A percentile compares a stretch with the other conserved stretches of the same genome.
Conservation (phyloP, 2,329 filamentous ascomycete genomes). For the Diaporthe aspalathi region DNA sequence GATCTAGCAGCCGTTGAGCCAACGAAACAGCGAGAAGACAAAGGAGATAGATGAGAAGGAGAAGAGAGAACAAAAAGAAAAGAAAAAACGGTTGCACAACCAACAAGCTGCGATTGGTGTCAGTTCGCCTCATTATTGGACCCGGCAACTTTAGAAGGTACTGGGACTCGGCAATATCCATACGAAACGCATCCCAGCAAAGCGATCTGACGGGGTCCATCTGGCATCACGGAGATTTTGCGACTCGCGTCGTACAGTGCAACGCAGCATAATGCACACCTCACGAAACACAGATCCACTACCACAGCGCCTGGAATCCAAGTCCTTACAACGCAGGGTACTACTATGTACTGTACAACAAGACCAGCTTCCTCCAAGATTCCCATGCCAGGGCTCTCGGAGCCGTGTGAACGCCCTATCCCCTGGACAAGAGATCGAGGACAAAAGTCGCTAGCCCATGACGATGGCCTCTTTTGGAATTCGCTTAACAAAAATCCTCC, state of each 20-base stretch:
- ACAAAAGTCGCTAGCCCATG: not conserved
- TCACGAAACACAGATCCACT: slow-evolving; percentile 24
- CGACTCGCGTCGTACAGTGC: slow-evolving; percentile 38
- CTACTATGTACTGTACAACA: no score
- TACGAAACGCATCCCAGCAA: slow-evolving; percentile 24
- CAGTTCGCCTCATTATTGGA: slow-evolving; percentile 1
- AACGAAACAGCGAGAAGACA: no score
- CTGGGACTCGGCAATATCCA: slow-evolving; percentile 28
- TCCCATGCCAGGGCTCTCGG: slow-evolving; percentile 1
- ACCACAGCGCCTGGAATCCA: slow-evolving; percentile 9
- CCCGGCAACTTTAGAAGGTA: not conserved
- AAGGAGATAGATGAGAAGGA: not conserved
- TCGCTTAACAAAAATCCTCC: not conserved
- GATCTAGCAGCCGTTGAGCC: not conserved
- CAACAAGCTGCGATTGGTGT: not conserved
- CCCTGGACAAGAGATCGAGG: not conserved
- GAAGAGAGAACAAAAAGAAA: no score
- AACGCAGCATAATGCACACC: slow-evolving; percentile 15
- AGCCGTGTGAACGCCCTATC: not conserved
- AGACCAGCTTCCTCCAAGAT: no score
- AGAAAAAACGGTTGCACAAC: not conserved
- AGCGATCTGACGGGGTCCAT: slow-evolving; percentile 36
- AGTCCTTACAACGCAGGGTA: slow-evolving; percentile 5
- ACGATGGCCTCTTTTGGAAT: not conserved
- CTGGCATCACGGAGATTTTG: slow-evolving; percentile 39